Evolutionary conservation across 805 yeast genomes (phyloP).

Genomic region (Ogataea saltuana): DNA sequence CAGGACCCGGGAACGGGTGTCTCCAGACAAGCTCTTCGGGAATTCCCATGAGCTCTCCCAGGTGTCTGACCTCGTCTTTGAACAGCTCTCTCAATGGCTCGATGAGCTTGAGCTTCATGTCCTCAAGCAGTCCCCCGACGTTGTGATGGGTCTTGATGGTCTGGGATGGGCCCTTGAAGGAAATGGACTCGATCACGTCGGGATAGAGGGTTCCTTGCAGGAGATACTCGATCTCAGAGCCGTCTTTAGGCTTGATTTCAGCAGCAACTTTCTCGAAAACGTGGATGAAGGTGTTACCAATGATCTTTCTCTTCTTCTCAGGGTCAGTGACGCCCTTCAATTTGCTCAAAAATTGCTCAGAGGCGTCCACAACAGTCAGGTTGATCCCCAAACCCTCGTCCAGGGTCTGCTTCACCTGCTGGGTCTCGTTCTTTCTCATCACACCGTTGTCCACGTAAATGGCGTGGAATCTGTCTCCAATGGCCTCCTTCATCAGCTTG

Average conservation of each 20-base stretch:
- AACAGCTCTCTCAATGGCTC: slow-evolving; percentile 98
- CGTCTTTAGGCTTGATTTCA: slow-evolving; percentile 83
- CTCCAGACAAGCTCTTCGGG: slow-evolving; percentile 98
- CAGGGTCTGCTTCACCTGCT: slow-evolving; percentile 81
- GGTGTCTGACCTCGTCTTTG: slow-evolving; percentile 97
- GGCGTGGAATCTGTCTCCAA: slow-evolving; percentile 98
- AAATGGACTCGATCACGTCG: slow-evolving; percentile 96
- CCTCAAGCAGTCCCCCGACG: slow-evolving; percentile 96
- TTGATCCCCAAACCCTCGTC: slow-evolving; percentile 94
- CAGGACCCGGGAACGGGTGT: slow-evolving; percentile 99
- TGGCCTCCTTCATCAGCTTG: slow-evolving; percentile 95
- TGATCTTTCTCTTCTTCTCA: slow-evolving; percentile 97
- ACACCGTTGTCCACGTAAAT: slow-evolving; percentile 97
- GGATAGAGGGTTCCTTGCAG: slow-evolving; percentile 98
- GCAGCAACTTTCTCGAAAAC: slow-evolving; percentile 97
- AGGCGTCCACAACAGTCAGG: slow-evolving; percentile 91
- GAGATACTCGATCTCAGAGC: slow-evolving; percentile 86
- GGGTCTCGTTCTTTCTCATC: slow-evolving; percentile 92
- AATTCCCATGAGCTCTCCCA: slow-evolving; percentile 93
- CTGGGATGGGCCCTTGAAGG: slow-evolving; percentile 99
- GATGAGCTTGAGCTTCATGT: slow-evolving; percentile 97
- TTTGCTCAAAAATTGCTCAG: slow-evolving; percentile 82
- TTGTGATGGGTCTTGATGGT: slow-evolving; percentile 99
- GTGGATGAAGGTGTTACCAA: slow-evolving; percentile 96
- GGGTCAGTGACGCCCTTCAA: slow-evolving; percentile 96